Base-by-base conservation (phyloP, 148 eudicot species). In the Nepenthes mirabilis region DNA sequence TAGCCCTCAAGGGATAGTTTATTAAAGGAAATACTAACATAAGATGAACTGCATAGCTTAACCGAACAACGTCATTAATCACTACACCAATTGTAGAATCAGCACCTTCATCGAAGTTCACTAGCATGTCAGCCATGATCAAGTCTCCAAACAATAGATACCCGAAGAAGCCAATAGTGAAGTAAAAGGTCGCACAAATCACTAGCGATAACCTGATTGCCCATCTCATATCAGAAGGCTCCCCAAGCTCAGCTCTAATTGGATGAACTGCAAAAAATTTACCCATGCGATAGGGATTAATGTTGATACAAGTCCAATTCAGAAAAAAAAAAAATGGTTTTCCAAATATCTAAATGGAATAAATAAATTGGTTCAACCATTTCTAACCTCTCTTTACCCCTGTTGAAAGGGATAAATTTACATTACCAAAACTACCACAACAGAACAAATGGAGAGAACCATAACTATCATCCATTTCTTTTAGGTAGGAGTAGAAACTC, bases 71-170 rank as follows among this genome's bases (percentile, higher is more conserved):
- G 35, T 81, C 82, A 37, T 91, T 85, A 3, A 87, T 80, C 6
- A 83, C 56, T 12, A 80, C 75, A 14, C 75, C 76, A 0, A 77
- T 34, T 11, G 65, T 36, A 3, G 86, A 76, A 57, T 73, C 84
- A 11, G 60, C 23, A 7, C 70, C 70, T 54, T 67, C 73, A 66
- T 91, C 98, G n/a, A 91, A 91, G 65, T 88, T 88, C 37, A 91
- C 86, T 1, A 91, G 90, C 65, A 91, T 85, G 77, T 91, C 98
- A 1, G 89, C 66, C 78, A 85, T 88, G 37, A 78, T 79, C 14
- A 88, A 73, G 13, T 91, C 96, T 2, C 98, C 98, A n/a, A 91
- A 91, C 23, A 91, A 68, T 51, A 91, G 93, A 75, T 88, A 91
- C 10, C 96, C 95, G 11, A 86, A 91, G 32, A 88, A 68, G 3